These are phyloP conservation scores for Nicotiana benthamiana DNA, from an alignment of 257 asterid genomes.

Conservation along the genomic window DNA sequence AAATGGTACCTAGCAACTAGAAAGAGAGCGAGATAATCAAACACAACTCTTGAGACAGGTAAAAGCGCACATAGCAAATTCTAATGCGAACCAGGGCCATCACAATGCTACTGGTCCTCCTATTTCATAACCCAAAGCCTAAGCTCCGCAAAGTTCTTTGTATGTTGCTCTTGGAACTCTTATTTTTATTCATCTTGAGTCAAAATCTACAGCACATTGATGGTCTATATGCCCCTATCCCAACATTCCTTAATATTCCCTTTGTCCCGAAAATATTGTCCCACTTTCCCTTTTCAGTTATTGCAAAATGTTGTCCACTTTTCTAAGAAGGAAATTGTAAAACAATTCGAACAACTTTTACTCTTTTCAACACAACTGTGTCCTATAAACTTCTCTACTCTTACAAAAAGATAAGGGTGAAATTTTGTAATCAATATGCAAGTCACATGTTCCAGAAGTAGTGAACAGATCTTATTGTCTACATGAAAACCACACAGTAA, in stretches of 20 bases:
- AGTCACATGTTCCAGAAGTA: neutral
- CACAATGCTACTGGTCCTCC: neutral
- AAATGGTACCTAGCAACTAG: neutral
- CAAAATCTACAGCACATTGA: neutral
- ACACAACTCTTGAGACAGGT: neutral
- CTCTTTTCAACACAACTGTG: neutral
- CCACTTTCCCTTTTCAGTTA: neutral
- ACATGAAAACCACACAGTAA: neutral
- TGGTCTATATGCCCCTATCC: neutral
- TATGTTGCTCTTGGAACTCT: neutral
- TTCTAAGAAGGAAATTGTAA: neutral
- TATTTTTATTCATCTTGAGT: neutral
- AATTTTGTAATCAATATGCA: neutral
- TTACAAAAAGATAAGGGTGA: neutral
- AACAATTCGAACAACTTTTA: neutral
- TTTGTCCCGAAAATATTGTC: neutral
- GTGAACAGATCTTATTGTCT: neutral
- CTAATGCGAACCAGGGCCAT: neutral
- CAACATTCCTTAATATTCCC: neutral
- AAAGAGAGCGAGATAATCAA: neutral
- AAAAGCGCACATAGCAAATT: neutral
- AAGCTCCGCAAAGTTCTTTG: neutral
- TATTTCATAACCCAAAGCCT: neutral
- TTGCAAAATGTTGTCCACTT: neutral
- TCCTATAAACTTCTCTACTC: neutral